A percentile compares a stretch with the other conserved stretches of the same genome.
Conservation (phyloP, 441 rosid genomes). For the Manihot esculenta region DNA sequence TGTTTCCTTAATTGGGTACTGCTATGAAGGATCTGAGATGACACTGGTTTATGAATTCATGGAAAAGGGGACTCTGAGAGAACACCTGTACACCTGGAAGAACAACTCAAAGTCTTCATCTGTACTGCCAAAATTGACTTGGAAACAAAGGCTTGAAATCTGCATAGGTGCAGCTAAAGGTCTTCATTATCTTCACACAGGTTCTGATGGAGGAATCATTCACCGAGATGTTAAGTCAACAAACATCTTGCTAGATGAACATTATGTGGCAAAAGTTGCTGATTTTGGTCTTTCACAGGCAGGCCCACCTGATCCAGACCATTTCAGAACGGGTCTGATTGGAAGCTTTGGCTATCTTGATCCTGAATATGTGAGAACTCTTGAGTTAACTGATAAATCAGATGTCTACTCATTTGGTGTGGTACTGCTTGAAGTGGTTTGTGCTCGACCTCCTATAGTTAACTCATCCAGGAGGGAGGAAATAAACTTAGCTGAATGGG, state of each 20-base stretch:
- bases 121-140: constrained; percentile 19
- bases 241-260: constrained; percentile 44
- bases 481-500: constrained; percentile 52
- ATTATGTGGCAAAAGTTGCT: constrained; percentile 40
- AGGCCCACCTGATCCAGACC: not conserved
- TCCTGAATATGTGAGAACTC: constrained; percentile 21
- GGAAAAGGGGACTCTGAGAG: constrained; percentile 47
- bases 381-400: constrained; percentile 15
- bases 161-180: constrained; percentile 50
- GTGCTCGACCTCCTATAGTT: constrained; percentile 37
- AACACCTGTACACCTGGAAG: constrained; percentile 30
- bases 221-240: constrained; percentile 53
- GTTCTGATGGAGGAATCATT: constrained; percentile 39
- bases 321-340: not conserved
- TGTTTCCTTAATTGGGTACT: constrained; percentile 56
- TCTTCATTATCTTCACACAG: constrained; percentile 45
- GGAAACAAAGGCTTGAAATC: constrained; percentile 51
- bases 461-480: constrained; percentile 15
- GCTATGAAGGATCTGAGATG: constrained; percentile 44
- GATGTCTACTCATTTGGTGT: constrained; percentile 19
- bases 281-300: constrained; percentile 30
- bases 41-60: constrained; percentile 38
- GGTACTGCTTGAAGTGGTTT: constrained; percentile 29
- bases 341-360: constrained; percentile 16
- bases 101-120: constrained; percentile 15